Evolutionary conservation across 805 yeast species (phyloP).

Genomic region (Sugiyamaella chiloensis): DNA sequence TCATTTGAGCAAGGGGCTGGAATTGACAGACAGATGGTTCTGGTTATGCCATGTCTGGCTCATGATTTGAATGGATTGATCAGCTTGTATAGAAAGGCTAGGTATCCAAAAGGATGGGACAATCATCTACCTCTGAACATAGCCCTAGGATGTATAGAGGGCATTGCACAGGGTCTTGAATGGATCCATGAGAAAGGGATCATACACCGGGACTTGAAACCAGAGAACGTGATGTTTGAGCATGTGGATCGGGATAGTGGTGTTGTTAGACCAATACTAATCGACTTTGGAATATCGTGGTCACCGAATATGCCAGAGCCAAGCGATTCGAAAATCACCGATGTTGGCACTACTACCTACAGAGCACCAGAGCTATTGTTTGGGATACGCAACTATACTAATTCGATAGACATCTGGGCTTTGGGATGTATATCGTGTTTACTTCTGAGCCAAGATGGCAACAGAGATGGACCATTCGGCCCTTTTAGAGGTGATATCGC

Average conservation of each 20-base stretch:
- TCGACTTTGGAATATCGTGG: slow-evolving; percentile 70
- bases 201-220: slow-evolving; percentile 51
- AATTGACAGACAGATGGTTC: slow-evolving; percentile 25
- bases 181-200: slow-evolving; percentile 31
- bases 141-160: slow-evolving; percentile 25
- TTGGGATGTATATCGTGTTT: slow-evolving; percentile 56
- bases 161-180: slow-evolving; percentile 25
- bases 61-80: slow-evolving; percentile 38
- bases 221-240: slow-evolving; percentile 66
- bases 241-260: slow-evolving; percentile 30
- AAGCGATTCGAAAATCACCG: slow-evolving; percentile 36
- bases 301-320: slow-evolving; percentile 45
- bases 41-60: slow-evolving; percentile 43
- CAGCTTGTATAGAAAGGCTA: slow-evolving; percentile 34
- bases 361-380: slow-evolving; percentile 37
- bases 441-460: slow-evolving; percentile 43
- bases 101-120: slow-evolving; percentile 32
- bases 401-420: slow-evolving; percentile 52
- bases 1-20: slow-evolving; percentile 18
- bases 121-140: slow-evolving; percentile 40
- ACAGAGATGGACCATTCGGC: slow-evolving; percentile 39
- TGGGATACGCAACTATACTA: slow-evolving; percentile 38
- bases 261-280: slow-evolving; percentile 33
- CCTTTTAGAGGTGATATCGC: slow-evolving; percentile 54
- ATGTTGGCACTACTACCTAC: slow-evolving; percentile 62